Conservation (phyloP, 768 basidiomycete genomes). For the Phanerochaete carnosa region DNA sequence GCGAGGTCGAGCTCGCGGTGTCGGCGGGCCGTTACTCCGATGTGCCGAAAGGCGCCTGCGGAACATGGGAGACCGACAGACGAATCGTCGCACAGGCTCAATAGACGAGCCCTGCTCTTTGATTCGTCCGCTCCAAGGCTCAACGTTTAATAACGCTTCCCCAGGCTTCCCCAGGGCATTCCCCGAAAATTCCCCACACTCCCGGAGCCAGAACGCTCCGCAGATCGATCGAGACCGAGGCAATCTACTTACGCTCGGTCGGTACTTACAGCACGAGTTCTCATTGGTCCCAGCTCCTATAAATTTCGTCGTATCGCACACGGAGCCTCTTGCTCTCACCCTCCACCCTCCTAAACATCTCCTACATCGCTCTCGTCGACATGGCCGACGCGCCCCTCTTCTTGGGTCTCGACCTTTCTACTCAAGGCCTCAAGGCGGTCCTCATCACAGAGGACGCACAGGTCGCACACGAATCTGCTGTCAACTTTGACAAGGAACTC, state of each 20-base stretch:
- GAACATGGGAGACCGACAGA: neutral
- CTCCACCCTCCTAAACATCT: neutral
- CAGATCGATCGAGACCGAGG: neutral
- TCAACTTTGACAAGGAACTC: conserved; percentile 80
- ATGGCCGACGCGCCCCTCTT: conserved; percentile 38
- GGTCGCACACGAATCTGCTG: conserved; percentile 64
- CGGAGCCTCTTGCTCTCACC: neutral
- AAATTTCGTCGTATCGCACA: conserved; percentile 4
- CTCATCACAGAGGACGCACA: conserved; percentile 54
- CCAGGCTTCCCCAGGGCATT: conserved; percentile 1
- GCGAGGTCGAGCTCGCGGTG: neutral
- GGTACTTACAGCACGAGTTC: neutral
- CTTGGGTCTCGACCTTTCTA: conserved; percentile 84
- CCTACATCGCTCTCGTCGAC: neutral
- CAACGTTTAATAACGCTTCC: neutral
- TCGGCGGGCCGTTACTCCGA: neutral
- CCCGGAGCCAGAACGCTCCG: conserved; percentile 1
- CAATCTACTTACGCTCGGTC: conserved; percentile 9
- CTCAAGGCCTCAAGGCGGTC: conserved; percentile 80
- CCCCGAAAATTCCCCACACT: conserved; percentile 1
- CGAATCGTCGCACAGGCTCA: neutral
- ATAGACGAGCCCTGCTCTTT: neutral
- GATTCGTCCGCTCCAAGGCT: neutral
- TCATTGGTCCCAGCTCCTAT: conserved; percentile 10
- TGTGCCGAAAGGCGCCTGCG: neutral